A percentile compares a stretch with the other conserved stretches of the same genome.
Evolutionary conservation across 1,284 basidiomycete genomes (phyloP).

Genomic region (Ceratobasidium theobromae): DNA sequence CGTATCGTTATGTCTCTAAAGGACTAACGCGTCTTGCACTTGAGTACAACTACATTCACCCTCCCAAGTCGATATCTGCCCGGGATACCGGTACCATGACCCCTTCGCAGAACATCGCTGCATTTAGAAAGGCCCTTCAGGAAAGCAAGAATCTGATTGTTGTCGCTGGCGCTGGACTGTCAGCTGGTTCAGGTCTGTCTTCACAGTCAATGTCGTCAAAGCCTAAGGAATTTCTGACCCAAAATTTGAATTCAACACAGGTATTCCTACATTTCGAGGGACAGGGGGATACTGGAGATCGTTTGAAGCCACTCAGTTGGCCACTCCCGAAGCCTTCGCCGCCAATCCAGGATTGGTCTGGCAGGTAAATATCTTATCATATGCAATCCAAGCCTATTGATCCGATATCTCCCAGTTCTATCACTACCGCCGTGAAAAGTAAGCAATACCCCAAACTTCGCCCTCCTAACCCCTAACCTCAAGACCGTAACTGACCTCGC

Average conservation of each 20-base stretch:
- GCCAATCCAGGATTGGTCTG: conserved; percentile 58
- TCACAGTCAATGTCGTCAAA: not conserved
- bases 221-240: no score
- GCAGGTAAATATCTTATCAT: conserved; percentile 41
- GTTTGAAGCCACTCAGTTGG: conserved; percentile 57
- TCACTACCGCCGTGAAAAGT: conserved; percentile 59
- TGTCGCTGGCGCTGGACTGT: conserved; percentile 61
- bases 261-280: conserved; percentile 64
- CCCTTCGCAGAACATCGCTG: not conserved
- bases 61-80: not conserved
- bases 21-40: no score
- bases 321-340: conserved; percentile 59
- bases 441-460: no score
- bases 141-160: conserved; percentile 51
- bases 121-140: conserved; percentile 4
- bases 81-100: not conserved
- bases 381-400: not conserved
- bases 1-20: no score
- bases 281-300: conserved; percentile 61
- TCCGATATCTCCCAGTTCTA: conserved; percentile 55
- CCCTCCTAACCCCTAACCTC: not conserved
- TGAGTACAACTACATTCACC: no score
- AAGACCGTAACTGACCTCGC: not conserved
- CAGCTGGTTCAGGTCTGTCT: conserved; percentile 55
- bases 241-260: conserved; percentile 40